Conservation (phyloP, 495 filamentous ascomycete species). For the Evansstolkia leycettana region DNA sequence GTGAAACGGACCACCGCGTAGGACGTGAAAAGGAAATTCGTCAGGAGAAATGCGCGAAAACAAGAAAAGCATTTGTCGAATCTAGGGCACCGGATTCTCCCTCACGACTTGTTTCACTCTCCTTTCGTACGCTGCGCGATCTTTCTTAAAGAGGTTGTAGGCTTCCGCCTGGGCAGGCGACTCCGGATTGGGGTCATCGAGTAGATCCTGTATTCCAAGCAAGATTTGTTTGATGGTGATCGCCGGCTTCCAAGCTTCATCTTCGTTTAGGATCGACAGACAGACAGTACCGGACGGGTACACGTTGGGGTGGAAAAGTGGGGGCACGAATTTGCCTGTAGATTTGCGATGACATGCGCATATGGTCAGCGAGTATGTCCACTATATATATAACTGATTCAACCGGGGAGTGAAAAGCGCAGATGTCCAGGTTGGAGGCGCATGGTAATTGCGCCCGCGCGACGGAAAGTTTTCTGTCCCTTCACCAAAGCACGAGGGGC, state of each 20-base stretch:
- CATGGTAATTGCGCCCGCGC: too few species aligned
- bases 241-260: slow-evolving; percentile 95
- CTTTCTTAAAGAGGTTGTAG: slow-evolving; percentile 93
- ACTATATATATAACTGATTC: slow-evolving; percentile 3
- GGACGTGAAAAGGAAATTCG: too few species aligned
- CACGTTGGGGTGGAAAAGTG: slow-evolving; percentile 97
- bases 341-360: neutral
- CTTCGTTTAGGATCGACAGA: slow-evolving; percentile 94
- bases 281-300: slow-evolving; percentile 98
- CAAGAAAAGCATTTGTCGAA: neutral
- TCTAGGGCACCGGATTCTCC: slow-evolving; percentile 65
- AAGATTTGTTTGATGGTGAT: slow-evolving; percentile 98
- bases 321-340: slow-evolving; percentile 89
- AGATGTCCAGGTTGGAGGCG: slow-evolving; percentile 1
- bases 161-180: slow-evolving; percentile 95
- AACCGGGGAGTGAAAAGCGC: too few species aligned
- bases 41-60: too few species aligned
- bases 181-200: slow-evolving; percentile 94
- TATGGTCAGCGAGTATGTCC: neutral
- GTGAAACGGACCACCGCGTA: too few species aligned
- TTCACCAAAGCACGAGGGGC: neutral
- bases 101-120: slow-evolving; percentile 76
- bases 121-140: slow-evolving; percentile 74
- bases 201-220: slow-evolving; percentile 85
- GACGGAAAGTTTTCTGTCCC: slow-evolving; percentile 1